Evolutionary conservation across 2,329 filamentous ascomycete species (phyloP).

Genomic region (Aspergillus fischeri): DNA sequence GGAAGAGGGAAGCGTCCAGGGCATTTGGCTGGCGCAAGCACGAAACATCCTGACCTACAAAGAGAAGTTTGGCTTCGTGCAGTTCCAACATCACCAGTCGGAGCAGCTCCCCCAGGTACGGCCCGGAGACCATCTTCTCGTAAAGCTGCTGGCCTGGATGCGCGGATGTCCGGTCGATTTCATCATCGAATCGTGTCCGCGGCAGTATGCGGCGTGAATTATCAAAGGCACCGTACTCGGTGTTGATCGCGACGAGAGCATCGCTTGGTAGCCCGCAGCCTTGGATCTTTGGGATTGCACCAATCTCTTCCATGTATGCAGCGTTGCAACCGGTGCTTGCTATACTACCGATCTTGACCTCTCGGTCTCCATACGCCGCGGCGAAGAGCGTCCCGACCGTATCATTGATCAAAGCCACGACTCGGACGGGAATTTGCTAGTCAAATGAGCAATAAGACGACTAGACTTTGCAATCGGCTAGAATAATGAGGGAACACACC

Average conservation of each 20-base stretch:
- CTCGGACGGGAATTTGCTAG: slow-evolving; percentile 82
- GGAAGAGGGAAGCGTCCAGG: slow-evolving; percentile 86
- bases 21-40: slow-evolving; percentile 75
- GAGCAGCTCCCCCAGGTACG: slow-evolving; percentile 91
- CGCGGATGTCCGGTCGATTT: slow-evolving; percentile 80
- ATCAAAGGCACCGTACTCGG: slow-evolving; percentile 95
- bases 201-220: slow-evolving; percentile 45
- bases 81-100: slow-evolving; percentile 78
- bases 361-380: slow-evolving; percentile 86
- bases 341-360: slow-evolving; percentile 94
- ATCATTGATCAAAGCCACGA: slow-evolving; percentile 93
- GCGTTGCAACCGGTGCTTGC: slow-evolving; percentile 98
- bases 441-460: neutral
- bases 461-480: neutral
- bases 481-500: slow-evolving; percentile 41
- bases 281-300: slow-evolving; percentile 87
- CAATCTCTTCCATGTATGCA: slow-evolving; percentile 93
- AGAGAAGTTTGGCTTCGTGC: slow-evolving; percentile 72
- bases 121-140: slow-evolving; percentile 92
- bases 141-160: slow-evolving; percentile 91
- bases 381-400: slow-evolving; percentile 96
- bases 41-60: slow-evolving; percentile 73
- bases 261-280: slow-evolving; percentile 83
- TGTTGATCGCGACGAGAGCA: slow-evolving; percentile 91
- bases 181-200: slow-evolving; percentile 51